A percentile compares a stretch with the other conserved stretches of the same genome.
Evolutionary conservation across 2,329 filamentous ascomycete genomes (phyloP).

Genomic region (Paecilomyces dactylethromorphus): DNA sequence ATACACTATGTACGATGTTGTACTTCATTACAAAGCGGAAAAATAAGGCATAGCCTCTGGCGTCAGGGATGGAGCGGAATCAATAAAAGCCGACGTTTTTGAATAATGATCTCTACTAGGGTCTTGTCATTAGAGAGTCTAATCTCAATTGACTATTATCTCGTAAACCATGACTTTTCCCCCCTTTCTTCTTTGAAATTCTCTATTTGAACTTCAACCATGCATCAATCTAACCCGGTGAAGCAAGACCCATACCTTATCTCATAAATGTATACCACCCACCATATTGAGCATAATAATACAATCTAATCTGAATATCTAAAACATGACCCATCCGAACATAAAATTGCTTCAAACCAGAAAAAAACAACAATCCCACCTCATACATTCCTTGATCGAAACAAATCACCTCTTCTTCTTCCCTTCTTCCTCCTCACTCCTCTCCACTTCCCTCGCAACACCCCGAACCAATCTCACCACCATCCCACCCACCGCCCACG

Average conservation of each 20-base stretch:
- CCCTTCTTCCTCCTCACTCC: neutral
- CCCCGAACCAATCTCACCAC: conserved; percentile 17
- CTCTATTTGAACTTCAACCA: no score
- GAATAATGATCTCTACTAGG: neutral
- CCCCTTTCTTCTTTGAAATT: no score
- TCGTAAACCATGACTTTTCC: no score
- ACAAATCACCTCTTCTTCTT: neutral
- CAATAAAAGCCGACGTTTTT: neutral
- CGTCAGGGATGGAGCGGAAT: neutral
- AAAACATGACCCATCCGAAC: neutral
- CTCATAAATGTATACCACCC: neutral
- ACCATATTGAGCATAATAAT: neutral
- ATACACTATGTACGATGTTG: neutral
- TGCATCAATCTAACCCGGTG: no score
- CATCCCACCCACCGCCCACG: conserved; percentile 40
- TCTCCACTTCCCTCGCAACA: conserved; percentile 8
- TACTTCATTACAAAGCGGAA: neutral
- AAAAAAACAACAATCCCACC: neutral
- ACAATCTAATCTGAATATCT: neutral
- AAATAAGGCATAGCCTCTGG: neutral
- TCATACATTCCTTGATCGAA: no score
- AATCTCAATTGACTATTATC: neutral
- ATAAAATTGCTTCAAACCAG: neutral
- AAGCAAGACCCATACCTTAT: neutral
- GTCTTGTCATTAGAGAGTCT: neutral